Conservation (phyloP, 2,329 filamentous ascomycete genomes). For the Botrytis sinoallii region DNA sequence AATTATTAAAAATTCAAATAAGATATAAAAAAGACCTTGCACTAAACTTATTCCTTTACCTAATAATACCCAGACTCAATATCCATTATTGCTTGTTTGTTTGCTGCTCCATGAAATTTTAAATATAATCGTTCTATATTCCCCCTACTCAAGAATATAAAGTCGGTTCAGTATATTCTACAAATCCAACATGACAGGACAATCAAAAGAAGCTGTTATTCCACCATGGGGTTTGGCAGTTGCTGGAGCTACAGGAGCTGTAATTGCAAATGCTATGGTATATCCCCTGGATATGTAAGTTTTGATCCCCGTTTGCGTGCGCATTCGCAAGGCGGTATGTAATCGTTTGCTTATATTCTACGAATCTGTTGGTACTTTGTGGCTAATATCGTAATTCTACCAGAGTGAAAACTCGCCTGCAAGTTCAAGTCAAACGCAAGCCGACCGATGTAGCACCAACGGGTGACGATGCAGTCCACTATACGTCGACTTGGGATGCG, state of each 20-base stretch:
- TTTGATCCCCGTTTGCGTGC: slow-evolving; percentile 4
- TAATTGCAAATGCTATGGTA: slow-evolving; percentile 90
- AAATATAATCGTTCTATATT: background rate
- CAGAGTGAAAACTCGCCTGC: slow-evolving; percentile 92
- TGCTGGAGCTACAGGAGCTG: slow-evolving; percentile 87
- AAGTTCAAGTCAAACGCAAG: slow-evolving; percentile 81
- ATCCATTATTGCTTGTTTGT: slow-evolving; percentile 6
- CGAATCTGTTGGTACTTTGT: slow-evolving; percentile 13
- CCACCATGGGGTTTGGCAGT: slow-evolving; percentile 92
- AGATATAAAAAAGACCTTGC: background rate
- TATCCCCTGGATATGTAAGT: slow-evolving; percentile 95
- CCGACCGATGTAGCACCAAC: slow-evolving; percentile 45
- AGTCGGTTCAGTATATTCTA: background rate
- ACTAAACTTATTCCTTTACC: background rate
- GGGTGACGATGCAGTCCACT: slow-evolving; percentile 61
- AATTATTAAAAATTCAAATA: background rate
- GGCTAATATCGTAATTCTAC: background rate
- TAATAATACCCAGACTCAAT: slow-evolving; percentile 1
- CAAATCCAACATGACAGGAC: slow-evolving; percentile 29
- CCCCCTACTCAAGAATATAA: background rate
- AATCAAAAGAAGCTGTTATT: slow-evolving; percentile 46
- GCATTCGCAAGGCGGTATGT: slow-evolving; percentile 17
- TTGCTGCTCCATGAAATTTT: slow-evolving; percentile 4
- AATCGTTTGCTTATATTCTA: slow-evolving; percentile 9
- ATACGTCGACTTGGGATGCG: slow-evolving; percentile 83